Percentiles rank a stretch among this genome's conserved stretches.
Conservation (phyloP, 192 early-diverging fungal genomes). For the Backusella psychrophila region DNA sequence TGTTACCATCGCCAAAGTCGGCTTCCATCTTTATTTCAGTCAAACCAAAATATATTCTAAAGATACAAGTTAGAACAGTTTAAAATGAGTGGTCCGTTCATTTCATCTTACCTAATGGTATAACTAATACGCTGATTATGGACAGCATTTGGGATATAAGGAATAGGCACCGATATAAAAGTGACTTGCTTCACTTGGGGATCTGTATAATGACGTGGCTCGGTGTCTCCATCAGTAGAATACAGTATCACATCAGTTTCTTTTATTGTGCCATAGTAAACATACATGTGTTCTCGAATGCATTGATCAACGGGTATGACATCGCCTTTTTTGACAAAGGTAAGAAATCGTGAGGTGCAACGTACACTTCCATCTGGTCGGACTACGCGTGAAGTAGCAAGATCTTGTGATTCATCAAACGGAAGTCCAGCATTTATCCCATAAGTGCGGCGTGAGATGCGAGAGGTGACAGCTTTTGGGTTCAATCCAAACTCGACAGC, state of each 20-base stretch:
- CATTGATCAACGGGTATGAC: constrained; percentile 43
- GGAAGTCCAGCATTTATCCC: constrained; percentile 43
- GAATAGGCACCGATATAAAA: constrained; percentile 29
- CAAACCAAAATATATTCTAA: constrained; percentile 49
- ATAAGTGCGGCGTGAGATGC: constrained; percentile 41
- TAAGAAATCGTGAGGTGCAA: constrained; percentile 21
- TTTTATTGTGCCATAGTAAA: constrained; percentile 18
- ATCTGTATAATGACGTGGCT: constrained; percentile 16
- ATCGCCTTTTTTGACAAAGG: constrained; percentile 23
- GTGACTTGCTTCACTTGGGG: constrained; percentile 15
- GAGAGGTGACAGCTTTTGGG: constrained; percentile 33
- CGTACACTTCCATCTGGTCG: constrained; percentile 41
- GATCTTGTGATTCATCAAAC: constrained; percentile 40
- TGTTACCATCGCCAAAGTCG: constrained; percentile 38
- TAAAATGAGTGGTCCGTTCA: not conserved
- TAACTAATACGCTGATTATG: constrained; percentile 22
- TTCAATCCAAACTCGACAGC: constrained; percentile 44
- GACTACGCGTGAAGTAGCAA: constrained; percentile 30
- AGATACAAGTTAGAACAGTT: not conserved
- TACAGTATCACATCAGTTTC: constrained; percentile 22
- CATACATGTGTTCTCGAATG: constrained; percentile 34
- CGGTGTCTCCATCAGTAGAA: constrained; percentile 6
- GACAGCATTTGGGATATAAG: constrained; percentile 12
- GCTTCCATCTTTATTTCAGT: constrained; percentile 52
- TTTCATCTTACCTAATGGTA: constrained; percentile 22